These are phyloP conservation scores for Phialophora expanda DNA, from an alignment of 2,329 filamentous ascomycete species.

Conservation along the genomic window DNA sequence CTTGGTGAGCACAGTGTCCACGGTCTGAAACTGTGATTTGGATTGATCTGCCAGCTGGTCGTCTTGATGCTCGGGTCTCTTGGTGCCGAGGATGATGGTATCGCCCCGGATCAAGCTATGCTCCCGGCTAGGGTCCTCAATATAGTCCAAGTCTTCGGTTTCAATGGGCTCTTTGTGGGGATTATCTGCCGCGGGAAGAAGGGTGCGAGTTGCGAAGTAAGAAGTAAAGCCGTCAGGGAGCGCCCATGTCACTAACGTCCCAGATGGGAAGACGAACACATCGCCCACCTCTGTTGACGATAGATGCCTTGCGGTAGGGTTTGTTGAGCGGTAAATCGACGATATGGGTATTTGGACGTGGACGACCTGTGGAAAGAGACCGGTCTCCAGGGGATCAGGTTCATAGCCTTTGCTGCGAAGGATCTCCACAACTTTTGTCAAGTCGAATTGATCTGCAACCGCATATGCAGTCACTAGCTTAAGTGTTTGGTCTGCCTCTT, in stretches of 20 bases:
- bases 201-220: conserved; percentile 70
- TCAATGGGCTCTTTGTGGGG: conserved; percentile 75
- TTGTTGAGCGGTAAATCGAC: conserved; percentile 52
- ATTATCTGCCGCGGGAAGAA: conserved; percentile 76
- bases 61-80: conserved; percentile 45
- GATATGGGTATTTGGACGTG: conserved; percentile 61
- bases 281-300: conserved; percentile 68
- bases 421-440: conserved; percentile 62
- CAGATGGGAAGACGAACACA: conserved; percentile 94
- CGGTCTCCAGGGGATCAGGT: conserved; percentile 66
- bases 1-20: conserved; percentile 79
- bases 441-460: conserved; percentile 70
- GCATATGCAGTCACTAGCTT: conserved; percentile 68
- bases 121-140: conserved; percentile 74
- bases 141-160: conserved; percentile 87
- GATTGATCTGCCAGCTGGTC: conserved; percentile 30
- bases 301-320: conserved; percentile 47
- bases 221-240: conserved; percentile 75
- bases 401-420: conserved; percentile 64
- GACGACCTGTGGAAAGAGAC: conserved; percentile 68
- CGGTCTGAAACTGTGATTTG: conserved; percentile 42
- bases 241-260: conserved; percentile 91
- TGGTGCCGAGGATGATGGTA: conserved; percentile 85
- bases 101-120: conserved; percentile 82
- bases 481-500: conserved; percentile 43